Evolutionary conservation across 1,139 yeast species (phyloP).

Genomic region (Zygotorulaspora mrakii): DNA sequence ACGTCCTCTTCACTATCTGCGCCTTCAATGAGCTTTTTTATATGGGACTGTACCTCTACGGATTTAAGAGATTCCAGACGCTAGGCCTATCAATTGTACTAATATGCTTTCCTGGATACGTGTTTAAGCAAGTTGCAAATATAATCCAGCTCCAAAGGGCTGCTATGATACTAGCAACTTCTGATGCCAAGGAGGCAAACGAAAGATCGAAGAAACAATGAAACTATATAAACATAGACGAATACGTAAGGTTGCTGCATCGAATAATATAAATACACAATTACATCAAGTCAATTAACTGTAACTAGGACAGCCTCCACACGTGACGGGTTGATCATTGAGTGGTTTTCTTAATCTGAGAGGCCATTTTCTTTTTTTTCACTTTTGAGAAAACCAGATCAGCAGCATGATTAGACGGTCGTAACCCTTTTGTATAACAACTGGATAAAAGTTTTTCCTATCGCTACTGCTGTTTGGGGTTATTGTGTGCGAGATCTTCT

Average conservation of each 20-base stretch:
- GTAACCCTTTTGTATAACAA: too few species aligned
- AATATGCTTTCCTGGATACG: constrained; percentile 79
- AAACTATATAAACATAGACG: background rate
- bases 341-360: constrained; percentile 3
- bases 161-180: constrained; percentile 69
- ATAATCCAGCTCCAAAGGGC: constrained; percentile 86
- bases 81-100: constrained; percentile 56
- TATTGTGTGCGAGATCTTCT: too few species aligned
- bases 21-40: constrained; percentile 90
- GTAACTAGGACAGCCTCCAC: background rate
- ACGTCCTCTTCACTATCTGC: constrained; percentile 81
- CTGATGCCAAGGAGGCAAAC: constrained; percentile 63
- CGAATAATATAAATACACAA: too few species aligned
- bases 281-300: too few species aligned
- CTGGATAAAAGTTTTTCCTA: background rate
- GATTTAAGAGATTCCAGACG: constrained; percentile 43
- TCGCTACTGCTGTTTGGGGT: constrained; percentile 1
- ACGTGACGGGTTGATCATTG: background rate
- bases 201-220: constrained; percentile 13
- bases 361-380: background rate
- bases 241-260: too few species aligned
- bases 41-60: constrained; percentile 78
- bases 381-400: too few species aligned
- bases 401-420: too few species aligned
- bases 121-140: constrained; percentile 87